Conservation (phyloP, 208 protist genomes). For the Novymonas esmeraldas region DNA sequence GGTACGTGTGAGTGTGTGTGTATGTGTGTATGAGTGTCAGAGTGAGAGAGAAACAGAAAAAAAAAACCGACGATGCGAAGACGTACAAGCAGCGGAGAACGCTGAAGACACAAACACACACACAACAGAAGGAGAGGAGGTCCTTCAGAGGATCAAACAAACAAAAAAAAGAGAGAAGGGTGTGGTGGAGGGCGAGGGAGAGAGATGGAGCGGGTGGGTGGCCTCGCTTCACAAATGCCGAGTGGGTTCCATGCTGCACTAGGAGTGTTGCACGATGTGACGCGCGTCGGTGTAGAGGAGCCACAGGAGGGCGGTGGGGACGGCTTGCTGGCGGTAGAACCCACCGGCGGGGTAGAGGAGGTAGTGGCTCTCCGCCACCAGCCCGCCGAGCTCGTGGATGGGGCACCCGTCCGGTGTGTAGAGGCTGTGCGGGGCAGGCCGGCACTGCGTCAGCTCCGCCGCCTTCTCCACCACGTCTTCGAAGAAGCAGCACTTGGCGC, state of each 20-base stretch:
- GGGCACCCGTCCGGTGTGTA: conserved; percentile 31
- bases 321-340: conserved; percentile 20
- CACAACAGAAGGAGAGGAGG: neutral
- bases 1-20: too few species aligned
- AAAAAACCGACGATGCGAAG: conserved; percentile 1
- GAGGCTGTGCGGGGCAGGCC: conserved; percentile 10
- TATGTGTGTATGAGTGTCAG: neutral
- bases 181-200: neutral
- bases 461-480: conserved; percentile 29
- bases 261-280: conserved; percentile 7
- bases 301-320: conserved; percentile 32
- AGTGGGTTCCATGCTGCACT: neutral
- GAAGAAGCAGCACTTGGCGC: conserved; percentile 19
- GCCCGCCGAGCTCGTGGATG: conserved; percentile 4
- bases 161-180: neutral
- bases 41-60: neutral
- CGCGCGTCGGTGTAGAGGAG: conserved; percentile 22
- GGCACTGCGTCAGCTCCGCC: conserved; percentile 14
- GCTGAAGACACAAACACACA: neutral
- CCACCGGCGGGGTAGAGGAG: conserved; percentile 26
- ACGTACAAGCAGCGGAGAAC: too few species aligned
- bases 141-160: too few species aligned
- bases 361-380: conserved; percentile 27
- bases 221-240: neutral
- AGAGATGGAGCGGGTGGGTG: neutral